Evolutionary conservation across 2,329 filamentous ascomycete genomes (phyloP), one percentile per base, ranked within the genome.

Genomic region (Mariannaea elegans): DNA sequence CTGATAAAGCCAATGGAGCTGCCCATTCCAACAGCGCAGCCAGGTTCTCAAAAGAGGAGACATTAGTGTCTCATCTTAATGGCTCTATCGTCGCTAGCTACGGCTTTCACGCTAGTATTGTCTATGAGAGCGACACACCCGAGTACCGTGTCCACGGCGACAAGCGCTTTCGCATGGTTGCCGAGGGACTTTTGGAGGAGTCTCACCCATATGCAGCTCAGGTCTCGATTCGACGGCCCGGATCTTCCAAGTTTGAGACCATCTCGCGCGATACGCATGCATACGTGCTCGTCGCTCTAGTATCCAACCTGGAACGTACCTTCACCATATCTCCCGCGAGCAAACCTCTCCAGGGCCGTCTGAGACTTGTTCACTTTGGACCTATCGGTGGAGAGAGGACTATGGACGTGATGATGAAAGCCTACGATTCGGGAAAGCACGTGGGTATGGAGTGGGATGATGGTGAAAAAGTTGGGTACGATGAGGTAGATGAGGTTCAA

Each of bases 1-100:
- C 62, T 2, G 61, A 71, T 24, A 66, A 65, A 18, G 14, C 49
- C 12, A 47, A 56, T 5, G 46, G n/a, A 36, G 39, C 42, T 56
- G 24, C 16, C 34, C 27, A 21, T 21, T 31, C 16, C 42, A 39
- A 27, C 8, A 63, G 59, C 7, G 29, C 48, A 3, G 48, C 65
- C 3, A 56, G 65, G 7, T 48, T 71, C 7, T 59, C 67, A 3
- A 74, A 75, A 47, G 56, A 75, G n/a, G 67, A 75, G 29, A 69
- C 75, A 9, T 57, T 65, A 1, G 75, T 81, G 4, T 70, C 73
- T 0, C 73, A 76, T 44, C 79, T 90, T 21, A 85, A 90, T 69
- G 94, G 93, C 23, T 90, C 90, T 21, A 92, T 97, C 19, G 94
- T 98, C 2, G 90, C 89, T 42, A 95, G 91, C 74, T 97, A 96